Percentiles rank a stretch among this genome's conserved stretches.
phyloP scores from a whole-genome alignment of 1,284 basidiomycete species.

The Ceratobasidium sp. region DNA sequence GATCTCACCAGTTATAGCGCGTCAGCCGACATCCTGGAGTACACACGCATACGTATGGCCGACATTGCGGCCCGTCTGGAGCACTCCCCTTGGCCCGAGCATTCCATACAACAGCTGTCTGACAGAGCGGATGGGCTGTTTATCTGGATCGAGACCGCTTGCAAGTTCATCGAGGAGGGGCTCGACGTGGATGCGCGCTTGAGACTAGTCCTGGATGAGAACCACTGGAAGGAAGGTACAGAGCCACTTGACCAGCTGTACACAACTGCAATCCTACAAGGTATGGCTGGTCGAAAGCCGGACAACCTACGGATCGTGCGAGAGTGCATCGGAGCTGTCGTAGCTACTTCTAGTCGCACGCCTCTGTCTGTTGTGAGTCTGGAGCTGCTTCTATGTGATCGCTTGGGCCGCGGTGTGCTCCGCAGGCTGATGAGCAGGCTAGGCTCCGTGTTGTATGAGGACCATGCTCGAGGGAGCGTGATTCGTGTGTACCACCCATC shows the following conservation, averaged over 20 bases:
- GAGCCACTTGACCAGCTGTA: conserved; percentile 11
- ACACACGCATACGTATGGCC: background rate
- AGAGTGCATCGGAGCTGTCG: background rate
- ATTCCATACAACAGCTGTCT: background rate
- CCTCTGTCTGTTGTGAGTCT: background rate
- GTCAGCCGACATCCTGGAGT: background rate
- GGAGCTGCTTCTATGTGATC: background rate
- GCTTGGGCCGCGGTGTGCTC: background rate
- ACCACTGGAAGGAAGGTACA: background rate
- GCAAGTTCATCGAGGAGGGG: conserved; percentile 5
- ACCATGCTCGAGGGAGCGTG: background rate
- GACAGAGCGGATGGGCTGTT: background rate
- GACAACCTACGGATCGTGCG: background rate
- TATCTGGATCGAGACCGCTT: conserved; percentile 28
- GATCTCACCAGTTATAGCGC: conserved; percentile 2
- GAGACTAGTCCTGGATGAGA: background rate
- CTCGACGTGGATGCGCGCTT: background rate
- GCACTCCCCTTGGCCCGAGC: background rate
- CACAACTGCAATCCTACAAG: background rate
- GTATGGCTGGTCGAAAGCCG: background rate
- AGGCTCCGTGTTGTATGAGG: conserved; percentile 31
- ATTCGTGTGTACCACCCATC: conserved; percentile 39
- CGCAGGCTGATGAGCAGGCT: background rate
- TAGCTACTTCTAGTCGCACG: background rate
- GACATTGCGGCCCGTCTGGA: background rate